Evolutionary conservation across 352 stramenopile genomes (phyloP), one percentile per base, ranked within the genome.

Genomic region (Plasmopara viticola): DNA sequence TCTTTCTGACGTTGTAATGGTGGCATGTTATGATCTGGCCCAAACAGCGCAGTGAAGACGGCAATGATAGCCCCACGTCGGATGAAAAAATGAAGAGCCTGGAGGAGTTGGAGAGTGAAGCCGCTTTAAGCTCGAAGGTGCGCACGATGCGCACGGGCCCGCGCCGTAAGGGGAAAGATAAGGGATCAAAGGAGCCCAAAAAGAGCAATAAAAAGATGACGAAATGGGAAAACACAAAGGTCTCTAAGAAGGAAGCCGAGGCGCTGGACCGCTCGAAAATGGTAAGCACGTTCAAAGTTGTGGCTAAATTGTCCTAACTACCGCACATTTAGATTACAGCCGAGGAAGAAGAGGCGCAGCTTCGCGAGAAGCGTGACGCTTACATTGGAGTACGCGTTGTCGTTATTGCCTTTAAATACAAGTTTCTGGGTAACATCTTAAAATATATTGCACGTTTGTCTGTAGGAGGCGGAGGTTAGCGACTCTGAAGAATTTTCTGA

Each of bases 201-300:
- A 91, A 90, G 51, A 85, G 83, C 48, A 67, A 57, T 28, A 93
- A 93, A 65, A 77, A 86, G 49, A 93, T 88, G 78, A 89, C 72
- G 34, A 88, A 85, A 60, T 90, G 82, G 79, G 84, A 95, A 29
- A 67, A 92, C 55, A 78, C 74, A 18, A 93, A 94, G 68, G 61
- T 95, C 13, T 88, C 73, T 25, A 90, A 86, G 55, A 89, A 92
- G 58, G 86, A 93, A 42, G 84, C 86, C 6, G 57, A 74, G 37
- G 78, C 70, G 44, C 51, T 95, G 4, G 82, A 93, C 61, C 78
- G 74, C 28, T 90, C 82, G 9, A 78, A 73, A 43, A 65, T 68
- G 61, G 82, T 92, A 58, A 56, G 63, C 52, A 30, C 48, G 6
- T 10, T 9, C 20, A 41, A 10, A 17, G 12, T 41, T 41, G 37